These are phyloP conservation scores for Nannizziopsis arthrosporioides DNA, from an alignment of 2,329 filamentous ascomycete genomes.

Conservation along the genomic window DNA sequence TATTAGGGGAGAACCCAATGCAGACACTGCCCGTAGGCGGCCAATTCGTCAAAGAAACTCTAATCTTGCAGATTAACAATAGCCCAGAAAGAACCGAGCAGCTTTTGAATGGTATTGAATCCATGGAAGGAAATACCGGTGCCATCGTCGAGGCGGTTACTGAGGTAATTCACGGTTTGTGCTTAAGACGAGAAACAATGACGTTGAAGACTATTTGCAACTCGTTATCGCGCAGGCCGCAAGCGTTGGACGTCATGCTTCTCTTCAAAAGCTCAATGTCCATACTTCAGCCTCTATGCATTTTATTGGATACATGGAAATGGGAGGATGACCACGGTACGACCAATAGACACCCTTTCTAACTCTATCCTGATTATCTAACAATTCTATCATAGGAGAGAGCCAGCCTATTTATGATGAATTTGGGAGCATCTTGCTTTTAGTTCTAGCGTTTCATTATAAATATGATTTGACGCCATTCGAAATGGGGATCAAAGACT, in stretches of 20 bases:
- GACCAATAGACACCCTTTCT: background rate
- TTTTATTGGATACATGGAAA: constrained; percentile 50
- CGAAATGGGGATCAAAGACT: constrained; percentile 42
- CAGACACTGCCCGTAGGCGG: constrained; percentile 62
- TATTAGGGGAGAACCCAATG: constrained; percentile 76
- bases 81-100: constrained; percentile 65
- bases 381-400: constrained; percentile 34
- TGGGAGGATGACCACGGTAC: constrained; percentile 52
- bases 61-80: constrained; percentile 65
- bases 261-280: constrained; percentile 48
- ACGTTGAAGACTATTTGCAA: constrained; percentile 51
- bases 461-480: constrained; percentile 44
- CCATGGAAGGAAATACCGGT: constrained; percentile 82
- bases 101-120: constrained; percentile 70
- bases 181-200: constrained; percentile 50
- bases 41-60: constrained; percentile 62
- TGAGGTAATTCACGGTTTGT: constrained; percentile 50
- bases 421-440: constrained; percentile 49
- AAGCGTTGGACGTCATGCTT: constrained; percentile 47
- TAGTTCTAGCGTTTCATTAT: constrained; percentile 47
- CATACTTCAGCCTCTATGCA: constrained; percentile 47
- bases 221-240: constrained; percentile 44
- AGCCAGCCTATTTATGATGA: constrained; percentile 56
- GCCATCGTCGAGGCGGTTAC: constrained; percentile 69
- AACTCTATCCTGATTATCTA: constrained; percentile 9